Conservation (phyloP, 495 filamentous ascomycete genomes). For the Penicillium herquei region DNA sequence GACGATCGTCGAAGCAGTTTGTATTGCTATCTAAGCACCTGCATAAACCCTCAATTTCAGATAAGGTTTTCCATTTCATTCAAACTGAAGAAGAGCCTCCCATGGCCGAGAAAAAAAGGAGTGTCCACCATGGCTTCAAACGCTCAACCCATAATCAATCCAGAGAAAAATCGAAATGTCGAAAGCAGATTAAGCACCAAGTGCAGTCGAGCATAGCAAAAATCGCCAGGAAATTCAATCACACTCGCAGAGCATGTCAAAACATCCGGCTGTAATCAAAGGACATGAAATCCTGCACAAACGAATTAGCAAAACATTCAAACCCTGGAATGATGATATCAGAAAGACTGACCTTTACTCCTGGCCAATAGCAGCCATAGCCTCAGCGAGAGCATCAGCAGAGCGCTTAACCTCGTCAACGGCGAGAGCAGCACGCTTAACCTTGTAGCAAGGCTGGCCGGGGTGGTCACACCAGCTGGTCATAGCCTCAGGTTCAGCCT, state of each 20-base stretch:
- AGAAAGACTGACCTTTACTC: slow-evolving; percentile 23
- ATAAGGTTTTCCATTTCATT: background rate
- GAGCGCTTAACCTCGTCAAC: slow-evolving; percentile 38
- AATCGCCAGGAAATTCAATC: background rate
- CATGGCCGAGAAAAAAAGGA: slow-evolving; percentile 20
- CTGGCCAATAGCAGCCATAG: slow-evolving; percentile 39
- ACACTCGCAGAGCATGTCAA: background rate
- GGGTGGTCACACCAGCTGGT: slow-evolving; percentile 38
- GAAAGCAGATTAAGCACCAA: background rate
- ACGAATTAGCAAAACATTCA: background rate
- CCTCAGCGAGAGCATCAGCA: slow-evolving; percentile 38
- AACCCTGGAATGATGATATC: background rate
- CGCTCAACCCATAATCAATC: background rate
- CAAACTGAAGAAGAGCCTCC: background rate
- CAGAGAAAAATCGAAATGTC: background rate
- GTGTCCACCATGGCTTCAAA: slow-evolving; percentile 15
- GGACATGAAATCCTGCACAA: background rate
- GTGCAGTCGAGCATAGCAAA: slow-evolving; percentile 6
- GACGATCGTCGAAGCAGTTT: background rate
- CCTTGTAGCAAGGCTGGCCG: slow-evolving; percentile 44
- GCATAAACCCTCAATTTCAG: background rate
- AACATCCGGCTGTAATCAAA: background rate
- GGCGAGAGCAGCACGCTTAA: slow-evolving; percentile 46
- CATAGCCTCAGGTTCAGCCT: slow-evolving; percentile 27
- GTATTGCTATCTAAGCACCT: slow-evolving; percentile 1